Evolutionary conservation across 2,329 filamentous ascomycete genomes (phyloP), one percentile per base, ranked within the genome.

Genomic region (Xylariaceae sp.): DNA sequence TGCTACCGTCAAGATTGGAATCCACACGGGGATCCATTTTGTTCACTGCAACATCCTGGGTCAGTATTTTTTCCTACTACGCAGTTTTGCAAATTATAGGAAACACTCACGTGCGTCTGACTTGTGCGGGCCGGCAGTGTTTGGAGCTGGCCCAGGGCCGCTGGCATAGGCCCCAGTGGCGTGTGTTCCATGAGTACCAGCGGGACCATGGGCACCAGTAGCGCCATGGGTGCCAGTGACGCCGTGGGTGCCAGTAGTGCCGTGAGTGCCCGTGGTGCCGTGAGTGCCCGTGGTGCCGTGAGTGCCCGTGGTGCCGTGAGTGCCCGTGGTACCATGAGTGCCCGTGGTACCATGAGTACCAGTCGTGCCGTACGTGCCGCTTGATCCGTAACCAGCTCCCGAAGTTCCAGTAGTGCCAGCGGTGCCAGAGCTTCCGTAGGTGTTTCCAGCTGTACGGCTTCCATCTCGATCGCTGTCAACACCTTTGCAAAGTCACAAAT

Each of bases 21-120:
- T 85, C 83, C 45, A 86, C 80, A 21, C 79, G 73, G 2, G 82
- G 81, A 52, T 85, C 82, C 2, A 75, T 40, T 74, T 84, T 84
- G 77, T 86, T 85, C 62, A 78, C 2, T 40, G 79, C 9, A 26
- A 26, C 23, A 26, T 26, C 4, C 9, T 9, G 9, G 9, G 23
- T 26, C 23, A 26, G 23, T 9, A 4, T 26, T 26, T 26, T 26
- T 4, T 26, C 23, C 9, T n/a, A n/a, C n/a, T n/a, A n/a, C n/a
- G n/a, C 23, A 26, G 9, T 9, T 26, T 26, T 55, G 64, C 84
- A 79, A 32, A 70, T 76, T 3, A 37, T 12, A 3, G 9, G 32
- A 14, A 37, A 3, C 3, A 37, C 32, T 14, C 32, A 37, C 32
- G 12, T 4, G 14, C 32, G 12, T 37, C 32, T 12, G 32, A 37